Evolutionary conservation across 768 basidiomycete genomes (phyloP), one percentile per base, ranked within the genome.

Genomic region (Phanerochaete carnosa): DNA sequence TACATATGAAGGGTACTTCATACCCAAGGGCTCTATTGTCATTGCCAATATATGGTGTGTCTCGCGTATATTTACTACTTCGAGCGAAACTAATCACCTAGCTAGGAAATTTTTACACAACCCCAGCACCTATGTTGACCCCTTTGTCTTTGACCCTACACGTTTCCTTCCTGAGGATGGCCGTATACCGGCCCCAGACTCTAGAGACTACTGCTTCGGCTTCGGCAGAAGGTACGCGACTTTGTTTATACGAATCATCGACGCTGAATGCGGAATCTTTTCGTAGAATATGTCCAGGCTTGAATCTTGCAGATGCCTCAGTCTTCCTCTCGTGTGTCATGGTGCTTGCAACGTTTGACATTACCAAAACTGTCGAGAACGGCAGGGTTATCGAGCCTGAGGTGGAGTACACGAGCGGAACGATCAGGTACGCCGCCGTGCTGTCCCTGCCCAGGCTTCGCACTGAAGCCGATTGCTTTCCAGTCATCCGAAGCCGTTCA

Each of bases 11-110:
- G 74, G 74, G 2, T 73, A 74, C 63, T 62, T 55, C 47, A 73
- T 77, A 45, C 75, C 76, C 4, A 71, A 72, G 57, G 75, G 69
- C 16, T 64, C 73, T 22, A 69, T 72, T 47, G 59, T 76, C 19
- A 63, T 76, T 23, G 62, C 70, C 22, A 76, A 76, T 55, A 66
- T 75, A 45, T 75, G 73, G 74, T 71, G 43, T 28, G 70, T 52
- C 37, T 45, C 2, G 11, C 32, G 15, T 7, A 16, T 22, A 19
- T 55, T n/a, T 15, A 6, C 7, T 29, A 16, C 19, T n/a, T 13
- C 26, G 8, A 12, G 49, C 2, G 3, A 5, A 11, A 13, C 47
- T 51, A 3, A 51, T 11, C 26, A 28, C 16, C 9, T 22, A 4
- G 16, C 1, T 23, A 65, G 66, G 64, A 51, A 51, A 28, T 58